Conservation (phyloP, 306 rosid species). For the Lathyrus tuberosus region DNA sequence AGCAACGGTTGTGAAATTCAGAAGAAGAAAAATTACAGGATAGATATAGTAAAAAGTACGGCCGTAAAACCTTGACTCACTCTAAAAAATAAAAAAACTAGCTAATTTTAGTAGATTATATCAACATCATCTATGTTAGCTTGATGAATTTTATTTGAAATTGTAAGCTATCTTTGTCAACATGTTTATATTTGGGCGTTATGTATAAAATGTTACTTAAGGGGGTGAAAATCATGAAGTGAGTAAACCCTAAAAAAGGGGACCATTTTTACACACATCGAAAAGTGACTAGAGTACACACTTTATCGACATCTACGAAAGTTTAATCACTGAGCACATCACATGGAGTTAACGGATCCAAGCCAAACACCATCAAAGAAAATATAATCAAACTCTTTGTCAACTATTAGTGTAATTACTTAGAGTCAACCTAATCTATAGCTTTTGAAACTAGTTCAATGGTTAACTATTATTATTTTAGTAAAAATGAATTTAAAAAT, state of each 20-base stretch:
- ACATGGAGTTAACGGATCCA: slow-evolving; percentile 63
- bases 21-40: too few relatives aligned
- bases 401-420: background rate
- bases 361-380: slow-evolving; percentile 43
- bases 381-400: slow-evolving; percentile 27
- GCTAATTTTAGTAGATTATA: too few relatives aligned
- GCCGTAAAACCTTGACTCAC: too few relatives aligned
- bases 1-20: too few relatives aligned
- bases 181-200: background rate
- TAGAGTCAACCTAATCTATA: too few relatives aligned
- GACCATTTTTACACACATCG: slow-evolving; percentile 52
- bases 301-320: slow-evolving; percentile 88
- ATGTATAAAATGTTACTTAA: background rate
- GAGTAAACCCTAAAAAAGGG: slow-evolving; percentile 38
- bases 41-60: too few relatives aligned
- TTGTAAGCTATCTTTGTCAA: background rate
- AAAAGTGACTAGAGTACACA: slow-evolving; percentile 62
- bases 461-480: too few relatives aligned
- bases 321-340: slow-evolving; percentile 54
- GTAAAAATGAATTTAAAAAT: too few relatives aligned
- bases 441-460: too few relatives aligned
- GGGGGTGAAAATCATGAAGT: slow-evolving; percentile 1
- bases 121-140: too few relatives aligned
- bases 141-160: background rate
- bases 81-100: too few relatives aligned